A percentile compares a stretch with the other conserved stretches of the same genome.
Evolutionary conservation across 2,329 filamentous ascomycete genomes (phyloP).

Genomic region (Ploettnerulaceae sp.): DNA sequence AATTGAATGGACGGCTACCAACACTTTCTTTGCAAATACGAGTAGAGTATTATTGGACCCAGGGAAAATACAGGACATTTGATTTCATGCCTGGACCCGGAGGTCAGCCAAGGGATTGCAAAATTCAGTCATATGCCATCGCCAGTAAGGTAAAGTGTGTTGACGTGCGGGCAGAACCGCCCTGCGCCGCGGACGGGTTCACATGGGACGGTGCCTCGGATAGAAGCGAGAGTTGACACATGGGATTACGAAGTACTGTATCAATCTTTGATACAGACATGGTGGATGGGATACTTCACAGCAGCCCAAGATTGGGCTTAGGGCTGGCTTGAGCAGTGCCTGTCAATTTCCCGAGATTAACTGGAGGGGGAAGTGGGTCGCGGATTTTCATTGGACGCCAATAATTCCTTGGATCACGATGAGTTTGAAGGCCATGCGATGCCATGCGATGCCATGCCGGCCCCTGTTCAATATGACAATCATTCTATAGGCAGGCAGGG

Average conservation of each 20-base stretch:
- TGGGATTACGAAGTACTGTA: neutral
- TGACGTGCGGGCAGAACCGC: constrained; percentile 7
- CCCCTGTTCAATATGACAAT: constrained; percentile 26
- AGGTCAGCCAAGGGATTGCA: too few species aligned
- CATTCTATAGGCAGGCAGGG: constrained; percentile 20
- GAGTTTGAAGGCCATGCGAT: constrained; percentile 17
- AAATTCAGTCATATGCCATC: constrained; percentile 1
- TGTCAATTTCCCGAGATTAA: constrained; percentile 16
- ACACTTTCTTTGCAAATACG: too few species aligned
- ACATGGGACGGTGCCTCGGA: constrained; percentile 2
- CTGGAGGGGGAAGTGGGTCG: constrained; percentile 3
- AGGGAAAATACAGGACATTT: too few species aligned
- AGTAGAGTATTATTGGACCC: too few species aligned
- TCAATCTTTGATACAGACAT: neutral
- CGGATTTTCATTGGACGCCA: constrained; percentile 17
- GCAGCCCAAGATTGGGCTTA: neutral
- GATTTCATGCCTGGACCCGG: too few species aligned
- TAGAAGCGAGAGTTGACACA: constrained; percentile 3
- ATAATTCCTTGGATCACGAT: constrained; percentile 15
- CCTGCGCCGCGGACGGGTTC: neutral
- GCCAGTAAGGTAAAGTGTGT: neutral
- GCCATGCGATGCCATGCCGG: too few species aligned
- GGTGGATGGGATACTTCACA: neutral
- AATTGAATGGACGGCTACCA: too few species aligned
- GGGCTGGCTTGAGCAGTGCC: constrained; percentile 14